Evolutionary conservation across 192 early-diverging fungal genomes (phyloP), one percentile per base, ranked within the genome.

Genomic region (Coemansia sp.): DNA sequence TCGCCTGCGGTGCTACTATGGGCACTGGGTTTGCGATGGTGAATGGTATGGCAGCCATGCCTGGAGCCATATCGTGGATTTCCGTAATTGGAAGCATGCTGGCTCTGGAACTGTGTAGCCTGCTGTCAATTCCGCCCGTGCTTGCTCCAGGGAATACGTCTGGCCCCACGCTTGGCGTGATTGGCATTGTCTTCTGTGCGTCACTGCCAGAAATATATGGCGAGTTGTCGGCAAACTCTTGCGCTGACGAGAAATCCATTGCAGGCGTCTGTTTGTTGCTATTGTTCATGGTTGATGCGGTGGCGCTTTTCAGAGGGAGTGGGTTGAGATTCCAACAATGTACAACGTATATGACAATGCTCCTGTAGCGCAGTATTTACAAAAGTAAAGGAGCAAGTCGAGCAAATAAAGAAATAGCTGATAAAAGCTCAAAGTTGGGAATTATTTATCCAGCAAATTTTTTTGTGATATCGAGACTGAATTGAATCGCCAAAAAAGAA

Each of bases 91-190:
- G 41, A 37, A 49, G 45, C 19, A n/a, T 37, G 57, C 43, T 16
- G 10, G 58, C 21, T 42, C 19, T 18, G 10, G 65, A 10, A 21
- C 41, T 49, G 62, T 66, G 63, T 56, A 61, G 56, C 5, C 64
- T 16, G 56, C 12, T 49, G 52, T 57, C 52, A 37, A 65, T 21
- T 3, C 47, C 53, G 41, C 39, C 45, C 11, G 75, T 42, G 21
- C 54, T 23, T 15, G 66, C 44, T 18, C 58, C 53, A n/a, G 65
- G 39, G 49, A 65, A 61, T 9, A 64, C 45, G 11, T 77, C 75
- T 37, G 52, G 9, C 18, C 63, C 61, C 69, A 77, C 69, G 19
- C 62, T 65, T 6, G 75, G 75, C 39, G 70, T 77, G 12, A 69
- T 59, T 13, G 75, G 66, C 63, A 64, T 68, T 26, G 48, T 61